These are phyloP conservation scores for Psilocybe cubensis DNA, from an alignment of 768 basidiomycete genomes.

Conservation along the genomic window DNA sequence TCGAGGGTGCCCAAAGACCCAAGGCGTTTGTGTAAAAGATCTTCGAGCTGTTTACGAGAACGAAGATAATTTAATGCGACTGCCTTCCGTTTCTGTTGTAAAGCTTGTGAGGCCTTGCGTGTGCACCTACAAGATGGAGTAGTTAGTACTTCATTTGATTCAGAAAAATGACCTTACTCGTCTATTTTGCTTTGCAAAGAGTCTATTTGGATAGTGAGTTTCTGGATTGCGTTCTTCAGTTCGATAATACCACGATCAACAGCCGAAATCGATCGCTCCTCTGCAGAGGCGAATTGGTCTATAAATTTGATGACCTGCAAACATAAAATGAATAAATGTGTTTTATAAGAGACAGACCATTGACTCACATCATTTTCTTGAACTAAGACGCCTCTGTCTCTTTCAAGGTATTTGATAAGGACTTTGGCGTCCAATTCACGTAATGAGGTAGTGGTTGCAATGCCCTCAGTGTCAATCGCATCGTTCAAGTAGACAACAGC, in stretches of 20 bases:
- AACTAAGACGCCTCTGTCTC: constrained; percentile 71
- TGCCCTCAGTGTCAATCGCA: constrained; percentile 7
- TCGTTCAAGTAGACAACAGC: constrained; percentile 33
- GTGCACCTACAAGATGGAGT: constrained; percentile 54
- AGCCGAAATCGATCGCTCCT: constrained; percentile 61
- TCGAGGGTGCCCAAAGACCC: constrained; percentile 75
- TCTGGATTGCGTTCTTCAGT: constrained; percentile 70
- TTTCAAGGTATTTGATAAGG: constrained; percentile 75
- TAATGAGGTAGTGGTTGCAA: constrained; percentile 27
- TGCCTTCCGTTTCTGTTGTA: constrained; percentile 72
- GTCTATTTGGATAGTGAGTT: constrained; percentile 71
- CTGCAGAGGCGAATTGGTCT: constrained; percentile 34
- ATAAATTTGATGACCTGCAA: constrained; percentile 83
- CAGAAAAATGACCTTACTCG: constrained; percentile 49
- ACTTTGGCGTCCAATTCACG: constrained; percentile 69
- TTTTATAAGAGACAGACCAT: neutral
- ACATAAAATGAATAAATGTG: neutral
- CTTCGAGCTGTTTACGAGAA: constrained; percentile 81
- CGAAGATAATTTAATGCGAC: constrained; percentile 79
- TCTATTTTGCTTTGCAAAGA: constrained; percentile 71
- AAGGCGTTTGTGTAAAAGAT: constrained; percentile 74
- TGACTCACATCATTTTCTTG: constrained; percentile 65
- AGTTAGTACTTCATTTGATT: neutral
- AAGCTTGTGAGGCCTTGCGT: constrained; percentile 62
- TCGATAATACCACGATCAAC: constrained; percentile 85